Percentiles rank a stretch among this genome's conserved stretches.
Evolutionary conservation across 2,329 filamentous ascomycete genomes (phyloP).

Genomic region (Didymella sp.): DNA sequence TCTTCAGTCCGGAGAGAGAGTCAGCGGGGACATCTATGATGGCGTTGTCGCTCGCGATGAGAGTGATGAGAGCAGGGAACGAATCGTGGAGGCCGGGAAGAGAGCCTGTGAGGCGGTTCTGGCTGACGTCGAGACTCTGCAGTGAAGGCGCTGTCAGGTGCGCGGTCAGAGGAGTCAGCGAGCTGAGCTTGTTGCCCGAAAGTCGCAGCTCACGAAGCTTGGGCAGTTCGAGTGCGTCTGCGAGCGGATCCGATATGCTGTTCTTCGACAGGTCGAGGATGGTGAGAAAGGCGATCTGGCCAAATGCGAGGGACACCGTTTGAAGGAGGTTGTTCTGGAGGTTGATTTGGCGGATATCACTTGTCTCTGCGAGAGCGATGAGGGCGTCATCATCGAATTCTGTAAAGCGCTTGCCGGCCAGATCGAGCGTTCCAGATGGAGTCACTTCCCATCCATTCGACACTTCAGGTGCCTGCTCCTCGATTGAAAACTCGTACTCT

Average conservation of each 20-base stretch:
- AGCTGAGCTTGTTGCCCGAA: conserved; percentile 71
- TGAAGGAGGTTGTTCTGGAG: conserved; percentile 80
- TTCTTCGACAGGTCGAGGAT: conserved; percentile 79
- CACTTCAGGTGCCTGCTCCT: neutral
- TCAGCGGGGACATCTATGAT: conserved; percentile 76
- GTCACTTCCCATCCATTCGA: conserved; percentile 41
- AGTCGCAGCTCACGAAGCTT: conserved; percentile 80
- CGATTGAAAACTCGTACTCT: neutral
- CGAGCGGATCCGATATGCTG: conserved; percentile 62
- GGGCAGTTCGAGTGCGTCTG: conserved; percentile 68
- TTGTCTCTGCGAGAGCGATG: conserved; percentile 54
- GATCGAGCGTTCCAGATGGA: conserved; percentile 51
- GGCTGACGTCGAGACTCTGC: conserved; percentile 78
- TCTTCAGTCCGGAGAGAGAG: conserved; percentile 73
- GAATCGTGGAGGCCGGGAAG: conserved; percentile 70
- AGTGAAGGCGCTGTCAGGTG: conserved; percentile 76
- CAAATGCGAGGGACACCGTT: conserved; percentile 71
- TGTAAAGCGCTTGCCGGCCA: conserved; percentile 50
- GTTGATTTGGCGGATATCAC: conserved; percentile 64
- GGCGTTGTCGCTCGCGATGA: conserved; percentile 81
- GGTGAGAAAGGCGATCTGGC: conserved; percentile 72
- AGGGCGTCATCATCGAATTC: conserved; percentile 48
- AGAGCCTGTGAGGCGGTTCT: conserved; percentile 75
- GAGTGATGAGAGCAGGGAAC: conserved; percentile 73
- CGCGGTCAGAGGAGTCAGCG: conserved; percentile 69